Conservation (phyloP, 768 basidiomycete species). For the Xerocomellus intermedius region DNA sequence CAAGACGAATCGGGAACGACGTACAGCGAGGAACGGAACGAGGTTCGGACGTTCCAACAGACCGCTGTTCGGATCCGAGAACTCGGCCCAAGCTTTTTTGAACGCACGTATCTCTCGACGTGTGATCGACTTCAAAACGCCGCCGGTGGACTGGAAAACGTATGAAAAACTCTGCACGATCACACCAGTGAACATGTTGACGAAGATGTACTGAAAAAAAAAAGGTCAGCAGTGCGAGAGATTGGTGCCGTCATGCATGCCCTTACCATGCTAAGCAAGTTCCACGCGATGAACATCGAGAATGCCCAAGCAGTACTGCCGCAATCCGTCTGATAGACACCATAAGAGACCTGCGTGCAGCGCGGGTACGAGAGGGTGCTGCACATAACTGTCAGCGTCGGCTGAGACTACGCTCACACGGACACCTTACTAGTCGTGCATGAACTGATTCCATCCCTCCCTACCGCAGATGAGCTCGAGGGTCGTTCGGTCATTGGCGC, state of each 20-base stretch:
- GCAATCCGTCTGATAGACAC: constrained; percentile 74
- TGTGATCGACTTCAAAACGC: constrained; percentile 70
- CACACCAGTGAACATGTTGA: constrained; percentile 96
- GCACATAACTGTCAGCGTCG: not conserved
- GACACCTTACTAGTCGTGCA: constrained; percentile 83
- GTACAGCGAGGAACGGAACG: constrained; percentile 77
- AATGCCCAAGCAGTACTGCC: constrained; percentile 84
- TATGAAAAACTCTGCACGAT: constrained; percentile 96
- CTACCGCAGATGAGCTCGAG: constrained; percentile 38
- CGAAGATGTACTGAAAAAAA: constrained; percentile 78
- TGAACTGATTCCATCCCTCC: constrained; percentile 95
- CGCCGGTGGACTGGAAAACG: constrained; percentile 84
- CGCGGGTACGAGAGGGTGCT: constrained; percentile 77
- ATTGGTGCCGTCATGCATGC: constrained; percentile 13
- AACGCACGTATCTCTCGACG: constrained; percentile 91
- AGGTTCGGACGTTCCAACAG: constrained; percentile 70
- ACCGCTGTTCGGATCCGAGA: constrained; percentile 75
- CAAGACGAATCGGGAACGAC: constrained; percentile 26
- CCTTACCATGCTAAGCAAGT: constrained; percentile 86
- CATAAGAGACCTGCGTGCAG: constrained; percentile 58
- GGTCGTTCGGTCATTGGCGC: not conserved
- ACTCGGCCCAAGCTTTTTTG: constrained; percentile 92
- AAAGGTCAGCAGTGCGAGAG: not conserved
- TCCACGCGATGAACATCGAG: constrained; percentile 91
- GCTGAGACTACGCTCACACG: not conserved